Base-by-base conservation (phyloP, 306 rosid genomes). In the Sicyos edulis region DNA sequence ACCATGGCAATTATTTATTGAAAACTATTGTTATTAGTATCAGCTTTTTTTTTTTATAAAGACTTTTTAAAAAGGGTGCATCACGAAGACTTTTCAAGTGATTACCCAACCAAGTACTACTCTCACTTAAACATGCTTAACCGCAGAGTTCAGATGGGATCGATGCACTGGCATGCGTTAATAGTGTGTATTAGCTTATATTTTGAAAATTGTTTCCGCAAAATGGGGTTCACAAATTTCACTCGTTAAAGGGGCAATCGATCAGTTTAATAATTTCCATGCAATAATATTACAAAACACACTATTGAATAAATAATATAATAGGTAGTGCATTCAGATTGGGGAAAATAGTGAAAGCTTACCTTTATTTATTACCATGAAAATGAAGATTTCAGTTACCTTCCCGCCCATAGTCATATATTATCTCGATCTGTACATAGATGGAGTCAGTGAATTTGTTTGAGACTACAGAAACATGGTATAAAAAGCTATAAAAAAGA, bases 331-430 rank as follows among this genome's bases (percentile, higher is more conserved):
- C 52, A 65, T 12, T 5, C 51, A 65, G 54, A 65, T 19, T 7
- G 20, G 2, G 16, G 52, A 63, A 63, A 63, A 37, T 40, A 63
- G 20, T 12, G 26, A 19, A 66, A 63, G 66, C 84, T 73, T 64
- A 86, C 89, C 84, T 84, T 88, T 87, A 87, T 88, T 90, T 54
- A 77, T 81, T 74, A 57, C 68, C 81, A 82, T 20, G 75, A 49
- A 72, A 80, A 58, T 42, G 50, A 75, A 47, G 55, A 55, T 71
- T 82, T 88, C 78, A 88, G 89, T 90, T 81, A 73, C 88, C 87
- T 88, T 92, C 98, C 65, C 84, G 85, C 50, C 98, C 98, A 79
- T 82, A 93, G 86, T 90, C 60, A 74, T 88, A 93, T 67, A 86
- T 77, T 71, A 92, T 88, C 88, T 90, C 97, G 82, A 92, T 85